Conservation (phyloP, 2,329 filamentous ascomycete genomes). For the Endocalyx cinctus region DNA sequence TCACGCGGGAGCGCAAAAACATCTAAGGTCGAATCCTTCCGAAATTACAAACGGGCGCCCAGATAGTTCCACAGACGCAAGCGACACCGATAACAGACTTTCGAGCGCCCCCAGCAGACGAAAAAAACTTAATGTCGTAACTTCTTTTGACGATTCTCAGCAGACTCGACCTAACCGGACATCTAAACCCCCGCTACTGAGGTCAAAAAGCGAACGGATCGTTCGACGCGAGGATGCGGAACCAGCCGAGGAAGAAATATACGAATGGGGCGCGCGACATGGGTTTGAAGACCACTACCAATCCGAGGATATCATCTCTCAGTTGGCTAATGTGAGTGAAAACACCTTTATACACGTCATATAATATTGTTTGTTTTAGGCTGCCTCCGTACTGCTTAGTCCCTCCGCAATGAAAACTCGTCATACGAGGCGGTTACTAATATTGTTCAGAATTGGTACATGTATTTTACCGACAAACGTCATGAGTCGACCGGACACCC, state of each 20-base stretch:
- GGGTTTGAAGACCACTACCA: conserved; percentile 92
- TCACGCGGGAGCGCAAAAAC: too few species aligned
- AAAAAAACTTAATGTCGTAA: conserved; percentile 20
- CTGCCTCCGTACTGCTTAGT: too few species aligned
- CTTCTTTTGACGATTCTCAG: conserved; percentile 26
- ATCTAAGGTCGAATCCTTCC: too few species aligned
- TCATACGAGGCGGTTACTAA: too few species aligned
- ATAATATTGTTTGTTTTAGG: neutral
- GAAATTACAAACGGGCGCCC: conserved; percentile 14
- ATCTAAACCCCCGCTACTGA: conserved; percentile 46
- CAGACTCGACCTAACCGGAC: conserved; percentile 34
- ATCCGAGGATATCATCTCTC: conserved; percentile 81
- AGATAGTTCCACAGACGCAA: conserved; percentile 17
- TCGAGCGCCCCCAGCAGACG: conserved; percentile 43
- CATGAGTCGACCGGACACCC: conserved; percentile 92
- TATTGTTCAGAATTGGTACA: conserved; percentile 84
- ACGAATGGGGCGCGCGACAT: conserved; percentile 63
- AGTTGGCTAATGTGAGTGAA: conserved; percentile 69
- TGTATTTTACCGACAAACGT: conserved; percentile 98
- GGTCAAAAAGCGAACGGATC: conserved; percentile 54
- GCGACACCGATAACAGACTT: conserved; percentile 33
- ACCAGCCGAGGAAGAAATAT: conserved; percentile 40
- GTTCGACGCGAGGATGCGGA: conserved; percentile 37
- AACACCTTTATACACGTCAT: conserved; percentile 3
- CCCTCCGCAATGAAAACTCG: too few species aligned